Evolutionary conservation across 1,139 yeast genomes (phyloP), one percentile per base, ranked within the genome.

Genomic region (Groenewaldozyma auringiensis): DNA sequence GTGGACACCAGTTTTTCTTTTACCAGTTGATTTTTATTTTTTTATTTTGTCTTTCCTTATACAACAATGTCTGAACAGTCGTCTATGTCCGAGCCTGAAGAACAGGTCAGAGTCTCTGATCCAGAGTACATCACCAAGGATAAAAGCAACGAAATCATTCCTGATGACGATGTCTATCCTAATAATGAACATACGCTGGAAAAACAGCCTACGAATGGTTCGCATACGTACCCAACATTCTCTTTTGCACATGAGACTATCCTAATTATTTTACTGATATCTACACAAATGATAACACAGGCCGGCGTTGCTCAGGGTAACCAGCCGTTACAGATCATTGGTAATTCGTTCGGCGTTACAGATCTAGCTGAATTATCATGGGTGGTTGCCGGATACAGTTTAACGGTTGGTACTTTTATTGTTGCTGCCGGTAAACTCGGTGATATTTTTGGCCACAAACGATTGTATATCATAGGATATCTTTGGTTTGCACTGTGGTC

Each of bases 331-430:
- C 54, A 58, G 3, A 56, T 58, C 13, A 67, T 78, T 2, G 73
- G 71, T 1, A 50, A 54, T 8, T 60, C 67, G 18, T 75, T 76
- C 46, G 61, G 72, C 63, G 33, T 60, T 46, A 44, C 55, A 11
- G 40, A 48, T 34, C 47, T 50, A 21, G 81, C 81, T 3, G 71
- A 70, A 56, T 65, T 69, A 13, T 68, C 78, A 3, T 80, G 86
- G 85, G 76, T 75, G 58, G 65, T 79, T 3, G 81, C 83, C 0
- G 68, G 80, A 0, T 79, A 68, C 53, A 72, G 81, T 1, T 63
- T 79, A 41, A 75, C 83, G 0, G 78, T 75, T 13, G 85, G 85
- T 9, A 76, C 85, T 0, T 76, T 80, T 49, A 79, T 80, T 47
- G 61, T 81, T 31, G 64, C 75, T 2, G 72, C 81, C 1, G 87